A percentile compares a stretch with the other conserved stretches of the same genome.
Evolutionary conservation across 305 asterid species (phyloP).

Genomic region (Striga hermonthica): DNA sequence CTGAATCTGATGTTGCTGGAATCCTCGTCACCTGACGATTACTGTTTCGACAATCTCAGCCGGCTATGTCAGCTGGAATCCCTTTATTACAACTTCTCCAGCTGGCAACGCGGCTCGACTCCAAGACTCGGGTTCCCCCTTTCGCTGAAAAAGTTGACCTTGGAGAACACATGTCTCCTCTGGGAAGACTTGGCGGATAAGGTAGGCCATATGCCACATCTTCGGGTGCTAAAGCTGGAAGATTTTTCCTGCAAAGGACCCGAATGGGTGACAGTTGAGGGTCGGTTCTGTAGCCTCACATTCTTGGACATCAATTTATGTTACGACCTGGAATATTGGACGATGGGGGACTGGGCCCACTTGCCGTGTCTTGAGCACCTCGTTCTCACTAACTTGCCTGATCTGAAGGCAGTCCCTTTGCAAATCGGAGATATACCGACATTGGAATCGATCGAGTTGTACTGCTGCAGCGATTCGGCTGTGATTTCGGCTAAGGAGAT

Average conservation of each 20-base stretch:
- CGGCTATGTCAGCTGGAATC: too few species aligned
- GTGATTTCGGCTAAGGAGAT: not conserved
- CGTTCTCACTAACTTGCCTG: not conserved
- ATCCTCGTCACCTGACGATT: too few species aligned
- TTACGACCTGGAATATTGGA: not conserved
- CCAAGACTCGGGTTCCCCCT: too few species aligned
- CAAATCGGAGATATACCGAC: not conserved
- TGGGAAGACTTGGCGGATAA: not conserved
- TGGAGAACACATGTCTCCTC: not conserved
- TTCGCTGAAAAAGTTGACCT: not conserved
- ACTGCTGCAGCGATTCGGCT: not conserved
- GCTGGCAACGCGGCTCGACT: too few species aligned
- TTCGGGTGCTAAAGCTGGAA: too few species aligned
- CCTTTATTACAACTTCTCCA: too few species aligned
- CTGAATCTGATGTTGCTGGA: too few species aligned
- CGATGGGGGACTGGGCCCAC: not conserved
- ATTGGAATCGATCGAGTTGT: not conserved
- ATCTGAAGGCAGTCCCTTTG: not conserved
- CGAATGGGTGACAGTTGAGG: too few species aligned
- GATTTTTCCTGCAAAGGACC: too few species aligned
- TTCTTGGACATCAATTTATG: not conserved
- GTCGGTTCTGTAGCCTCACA: too few species aligned
- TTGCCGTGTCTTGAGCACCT: not conserved
- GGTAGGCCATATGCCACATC: too few species aligned
- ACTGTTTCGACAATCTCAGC: too few species aligned